phyloP scores from a whole-genome alignment of 495 filamentous ascomycete genomes.

The Darksidea phi region DNA sequence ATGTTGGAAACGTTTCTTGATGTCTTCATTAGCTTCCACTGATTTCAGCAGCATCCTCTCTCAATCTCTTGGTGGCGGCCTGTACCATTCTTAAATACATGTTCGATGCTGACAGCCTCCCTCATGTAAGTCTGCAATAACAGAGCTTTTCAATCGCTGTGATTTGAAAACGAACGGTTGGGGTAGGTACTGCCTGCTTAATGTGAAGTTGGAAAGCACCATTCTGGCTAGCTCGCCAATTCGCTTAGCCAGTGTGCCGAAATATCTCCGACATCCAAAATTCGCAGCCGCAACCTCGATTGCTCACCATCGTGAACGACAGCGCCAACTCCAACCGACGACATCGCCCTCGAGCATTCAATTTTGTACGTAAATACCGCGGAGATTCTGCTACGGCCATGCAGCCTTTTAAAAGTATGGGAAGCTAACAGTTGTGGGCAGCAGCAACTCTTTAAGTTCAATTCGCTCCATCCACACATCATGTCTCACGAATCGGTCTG shows the following conservation, averaged over 20 bases:
- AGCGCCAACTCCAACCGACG: background rate
- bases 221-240: background rate
- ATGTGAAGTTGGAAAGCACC: too few species aligned
- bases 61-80: too few species aligned
- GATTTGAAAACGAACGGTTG: too few species aligned
- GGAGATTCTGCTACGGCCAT: background rate
- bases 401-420: background rate
- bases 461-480: constrained; percentile 24
- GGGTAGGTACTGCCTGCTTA: too few species aligned
- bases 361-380: background rate
- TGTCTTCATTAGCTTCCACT: too few species aligned
- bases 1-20: too few species aligned
- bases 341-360: background rate
- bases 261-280: background rate
- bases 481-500: constrained; percentile 99
- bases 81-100: too few species aligned
- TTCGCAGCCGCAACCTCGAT: background rate
- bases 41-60: too few species aligned
- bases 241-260: background rate
- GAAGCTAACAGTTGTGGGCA: background rate
- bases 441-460: constrained; percentile 10
- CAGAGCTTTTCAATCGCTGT: too few species aligned
- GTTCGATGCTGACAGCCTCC: too few species aligned
- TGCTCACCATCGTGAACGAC: background rate
- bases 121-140: too few species aligned